phyloP scores from a whole-genome alignment of 2,329 filamentous ascomycete species.

The Cladosporium colombiae region DNA sequence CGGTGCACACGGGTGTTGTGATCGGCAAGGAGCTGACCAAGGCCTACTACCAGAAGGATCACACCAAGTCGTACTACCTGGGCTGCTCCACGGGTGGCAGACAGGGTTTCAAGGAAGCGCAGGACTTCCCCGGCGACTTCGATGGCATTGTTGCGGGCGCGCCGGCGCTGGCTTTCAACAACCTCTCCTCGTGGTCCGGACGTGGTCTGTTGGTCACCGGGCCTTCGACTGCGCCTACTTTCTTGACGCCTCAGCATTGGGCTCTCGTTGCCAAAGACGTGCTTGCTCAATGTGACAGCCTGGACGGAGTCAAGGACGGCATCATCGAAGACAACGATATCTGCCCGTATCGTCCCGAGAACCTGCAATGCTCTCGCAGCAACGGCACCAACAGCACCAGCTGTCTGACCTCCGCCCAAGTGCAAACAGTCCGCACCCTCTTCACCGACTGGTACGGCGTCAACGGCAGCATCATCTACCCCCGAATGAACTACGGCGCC shows the following conservation, averaged over 20 bases:
- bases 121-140: constrained; percentile 49
- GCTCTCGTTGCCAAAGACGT: constrained; percentile 43
- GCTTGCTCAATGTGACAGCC: constrained; percentile 50
- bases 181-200: constrained; percentile 45
- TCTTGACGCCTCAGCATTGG: constrained; percentile 42
- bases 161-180: constrained; percentile 45
- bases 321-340: constrained; percentile 48
- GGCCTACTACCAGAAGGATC: constrained; percentile 40
- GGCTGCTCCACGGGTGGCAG: constrained; percentile 50
- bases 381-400: constrained; percentile 37
- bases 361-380: constrained; percentile 38
- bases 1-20: constrained; percentile 33
- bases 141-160: constrained; percentile 50
- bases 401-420: constrained; percentile 48
- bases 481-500: constrained; percentile 52
- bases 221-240: constrained; percentile 39
- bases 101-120: constrained; percentile 48
- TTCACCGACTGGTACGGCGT: constrained; percentile 43
- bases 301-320: constrained; percentile 50
- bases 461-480: constrained; percentile 49
- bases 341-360: constrained; percentile 45
- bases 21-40: constrained; percentile 36
- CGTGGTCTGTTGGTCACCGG: constrained; percentile 44
- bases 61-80: constrained; percentile 49
- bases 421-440: constrained; percentile 43